Evolutionary conservation across 2,329 filamentous ascomycete species (phyloP).

Genomic region (Cladosporium sphaerospermum): DNA sequence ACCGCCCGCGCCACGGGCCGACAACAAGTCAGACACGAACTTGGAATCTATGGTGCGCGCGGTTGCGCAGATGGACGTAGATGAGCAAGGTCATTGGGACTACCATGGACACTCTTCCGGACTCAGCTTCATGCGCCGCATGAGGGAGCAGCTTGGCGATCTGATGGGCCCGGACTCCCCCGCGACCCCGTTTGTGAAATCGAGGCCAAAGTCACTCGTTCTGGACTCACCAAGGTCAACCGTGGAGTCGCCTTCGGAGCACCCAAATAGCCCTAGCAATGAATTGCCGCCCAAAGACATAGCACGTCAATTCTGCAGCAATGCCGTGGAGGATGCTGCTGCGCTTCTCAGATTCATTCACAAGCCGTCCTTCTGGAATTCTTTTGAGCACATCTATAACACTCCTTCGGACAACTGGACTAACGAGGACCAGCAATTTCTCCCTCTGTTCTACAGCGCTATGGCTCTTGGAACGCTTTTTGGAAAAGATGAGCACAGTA

Average conservation of each 20-base stretch:
- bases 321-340: slow-evolving; percentile 57
- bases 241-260: slow-evolving; percentile 51
- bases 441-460: slow-evolving; percentile 44
- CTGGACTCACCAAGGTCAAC: slow-evolving; percentile 60
- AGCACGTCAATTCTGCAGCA: slow-evolving; percentile 52
- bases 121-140: slow-evolving; percentile 75
- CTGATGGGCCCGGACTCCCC: slow-evolving; percentile 61
- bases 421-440: slow-evolving; percentile 41
- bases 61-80: slow-evolving; percentile 82
- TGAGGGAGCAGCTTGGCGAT: slow-evolving; percentile 81
- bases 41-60: slow-evolving; percentile 93
- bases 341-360: slow-evolving; percentile 69
- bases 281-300: slow-evolving; percentile 63
- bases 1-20: slow-evolving; percentile 39
- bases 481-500: slow-evolving; percentile 33
- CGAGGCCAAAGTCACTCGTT: slow-evolving; percentile 49
- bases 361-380: slow-evolving; percentile 70
- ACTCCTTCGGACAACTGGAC: slow-evolving; percentile 46
- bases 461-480: slow-evolving; percentile 44
- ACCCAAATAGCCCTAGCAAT: slow-evolving; percentile 36
- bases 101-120: slow-evolving; percentile 93
- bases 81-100: slow-evolving; percentile 87
- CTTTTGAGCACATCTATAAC: slow-evolving; percentile 72
- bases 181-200: slow-evolving; percentile 51
- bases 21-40: slow-evolving; percentile 52